These are phyloP conservation scores for Phytophthora podocarpi DNA, from an alignment of 352 stramenopile genomes.

Conservation along the genomic window DNA sequence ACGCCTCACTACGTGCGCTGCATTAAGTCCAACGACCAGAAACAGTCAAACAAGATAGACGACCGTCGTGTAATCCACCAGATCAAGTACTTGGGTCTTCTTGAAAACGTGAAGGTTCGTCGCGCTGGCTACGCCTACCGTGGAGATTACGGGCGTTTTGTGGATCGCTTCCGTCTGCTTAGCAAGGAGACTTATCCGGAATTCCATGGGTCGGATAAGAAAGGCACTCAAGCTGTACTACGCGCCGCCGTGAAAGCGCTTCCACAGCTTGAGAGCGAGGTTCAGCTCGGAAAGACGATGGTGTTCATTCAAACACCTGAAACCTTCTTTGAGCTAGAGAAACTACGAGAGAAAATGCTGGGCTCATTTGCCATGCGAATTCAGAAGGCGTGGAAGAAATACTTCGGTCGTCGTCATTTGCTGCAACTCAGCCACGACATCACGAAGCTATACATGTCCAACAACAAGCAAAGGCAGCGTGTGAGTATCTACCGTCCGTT, in stretches of 20 bases:
- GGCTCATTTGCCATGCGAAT: constrained; percentile 80
- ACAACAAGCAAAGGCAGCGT: constrained; percentile 82
- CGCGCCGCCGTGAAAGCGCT: constrained; percentile 72
- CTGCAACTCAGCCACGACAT: constrained; percentile 86
- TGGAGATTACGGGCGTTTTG: constrained; percentile 86
- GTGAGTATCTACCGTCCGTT: constrained; percentile 90
- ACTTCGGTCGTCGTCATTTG: constrained; percentile 78
- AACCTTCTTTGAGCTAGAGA: constrained; percentile 91
- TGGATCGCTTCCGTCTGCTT: constrained; percentile 83
- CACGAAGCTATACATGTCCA: constrained; percentile 82
- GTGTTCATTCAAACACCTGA: constrained; percentile 92
- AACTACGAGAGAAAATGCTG: constrained; percentile 83
- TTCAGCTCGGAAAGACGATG: constrained; percentile 91
- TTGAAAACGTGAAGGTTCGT: constrained; percentile 91
- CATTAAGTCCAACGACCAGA: constrained; percentile 93
- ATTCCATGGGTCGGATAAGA: constrained; percentile 82
- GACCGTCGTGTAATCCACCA: constrained; percentile 86
- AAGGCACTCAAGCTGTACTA: constrained; percentile 84
- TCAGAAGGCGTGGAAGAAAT: constrained; percentile 85
- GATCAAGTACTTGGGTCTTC: constrained; percentile 87
- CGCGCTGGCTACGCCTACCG: constrained; percentile 86
- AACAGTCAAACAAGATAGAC: constrained; percentile 85
- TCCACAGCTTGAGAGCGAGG: constrained; percentile 77
- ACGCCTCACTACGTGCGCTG: constrained; percentile 92
- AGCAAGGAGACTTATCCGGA: constrained; percentile 86